These are phyloP conservation scores for Calonectria honghensis DNA, from an alignment of 2,329 filamentous ascomycete genomes.

Conservation along the genomic window DNA sequence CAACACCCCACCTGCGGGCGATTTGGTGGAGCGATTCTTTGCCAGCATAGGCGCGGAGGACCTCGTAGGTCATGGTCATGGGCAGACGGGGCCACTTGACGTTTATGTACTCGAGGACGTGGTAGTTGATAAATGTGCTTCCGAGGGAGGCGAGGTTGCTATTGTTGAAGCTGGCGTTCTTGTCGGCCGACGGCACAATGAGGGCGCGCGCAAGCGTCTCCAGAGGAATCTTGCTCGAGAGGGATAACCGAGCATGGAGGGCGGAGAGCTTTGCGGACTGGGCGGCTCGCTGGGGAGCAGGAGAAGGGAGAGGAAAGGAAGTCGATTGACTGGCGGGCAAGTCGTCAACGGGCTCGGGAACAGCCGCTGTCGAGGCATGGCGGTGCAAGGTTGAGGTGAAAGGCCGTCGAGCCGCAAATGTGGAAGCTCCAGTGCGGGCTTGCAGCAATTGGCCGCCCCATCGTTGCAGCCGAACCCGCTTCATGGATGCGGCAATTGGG, in stretches of 20 bases:
- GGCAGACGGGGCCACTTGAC: conserved; percentile 94
- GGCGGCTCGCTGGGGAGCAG: conserved; percentile 79
- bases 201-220: conserved; percentile 91
- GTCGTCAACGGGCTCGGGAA: conserved; percentile 50
- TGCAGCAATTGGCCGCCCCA: conserved; percentile 65
- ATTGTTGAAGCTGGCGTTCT: conserved; percentile 90
- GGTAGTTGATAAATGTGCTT: conserved; percentile 88
- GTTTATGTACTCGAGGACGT: conserved; percentile 90
- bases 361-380: conserved; percentile 59
- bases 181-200: conserved; percentile 89
- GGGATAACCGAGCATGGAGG: conserved; percentile 89
- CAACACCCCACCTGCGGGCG: conserved; percentile 92
- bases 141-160: conserved; percentile 87
- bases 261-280: conserved; percentile 92
- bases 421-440: conserved; percentile 51
- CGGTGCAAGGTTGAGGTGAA: conserved; percentile 50
- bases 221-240: conserved; percentile 87
- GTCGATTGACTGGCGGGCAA: conserved; percentile 46
- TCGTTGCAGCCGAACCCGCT: conserved; percentile 65
- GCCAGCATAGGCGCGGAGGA: conserved; percentile 89
- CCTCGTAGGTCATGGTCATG: conserved; percentile 89
- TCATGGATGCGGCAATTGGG: conserved; percentile 58
- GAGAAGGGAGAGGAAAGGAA: conserved; percentile 77
- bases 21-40: conserved; percentile 83
- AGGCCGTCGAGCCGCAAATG: conserved; percentile 51